Evolutionary conservation across 2,329 filamentous ascomycete genomes (phyloP).

Genomic region (Hypocrella siamensis): DNA sequence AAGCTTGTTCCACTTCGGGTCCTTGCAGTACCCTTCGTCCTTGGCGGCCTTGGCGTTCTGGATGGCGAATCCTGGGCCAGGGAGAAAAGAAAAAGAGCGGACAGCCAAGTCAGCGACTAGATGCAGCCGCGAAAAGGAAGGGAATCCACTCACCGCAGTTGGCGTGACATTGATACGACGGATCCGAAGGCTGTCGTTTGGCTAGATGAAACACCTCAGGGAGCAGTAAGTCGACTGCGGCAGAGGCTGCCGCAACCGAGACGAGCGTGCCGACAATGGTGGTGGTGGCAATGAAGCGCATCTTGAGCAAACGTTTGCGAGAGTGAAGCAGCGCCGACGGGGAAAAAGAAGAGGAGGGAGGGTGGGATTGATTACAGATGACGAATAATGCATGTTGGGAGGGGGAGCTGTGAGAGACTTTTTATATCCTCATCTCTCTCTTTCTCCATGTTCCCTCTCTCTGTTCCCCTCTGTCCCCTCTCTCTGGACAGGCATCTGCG

Average conservation of each 20-base stretch:
- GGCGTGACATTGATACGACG: conserved; percentile 30
- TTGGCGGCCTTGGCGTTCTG: conserved; percentile 9
- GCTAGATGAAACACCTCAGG: conserved; percentile 16
- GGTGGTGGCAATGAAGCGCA: conserved; percentile 13
- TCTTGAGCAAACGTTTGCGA: conserved; percentile 6
- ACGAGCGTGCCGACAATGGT: conserved; percentile 14
- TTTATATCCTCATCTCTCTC: too few species aligned
- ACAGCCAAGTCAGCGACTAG: too few species aligned
- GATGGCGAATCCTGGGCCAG: conserved; percentile 16
- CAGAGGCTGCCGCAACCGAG: conserved; percentile 9
- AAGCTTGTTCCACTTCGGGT: conserved; percentile 21
- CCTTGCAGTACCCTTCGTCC: conserved; percentile 15
- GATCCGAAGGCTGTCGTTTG: conserved; percentile 23
- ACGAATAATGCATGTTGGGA: neutral
- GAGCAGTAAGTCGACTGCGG: conserved; percentile 11
- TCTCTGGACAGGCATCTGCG: too few species aligned
- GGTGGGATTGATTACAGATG: neutral
- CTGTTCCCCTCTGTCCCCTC: too few species aligned
- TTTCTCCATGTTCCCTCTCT: too few species aligned
- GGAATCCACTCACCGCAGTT: conserved; percentile 26
- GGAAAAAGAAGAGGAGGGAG: neutral
- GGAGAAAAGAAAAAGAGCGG: too few species aligned
- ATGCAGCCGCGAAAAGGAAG: too few species aligned
- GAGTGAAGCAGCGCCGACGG: conserved; percentile 6
- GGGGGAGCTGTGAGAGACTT: too few species aligned